These are phyloP conservation scores for Xylaria intraflava DNA, from an alignment of 495 filamentous ascomycete species.

Conservation along the genomic window DNA sequence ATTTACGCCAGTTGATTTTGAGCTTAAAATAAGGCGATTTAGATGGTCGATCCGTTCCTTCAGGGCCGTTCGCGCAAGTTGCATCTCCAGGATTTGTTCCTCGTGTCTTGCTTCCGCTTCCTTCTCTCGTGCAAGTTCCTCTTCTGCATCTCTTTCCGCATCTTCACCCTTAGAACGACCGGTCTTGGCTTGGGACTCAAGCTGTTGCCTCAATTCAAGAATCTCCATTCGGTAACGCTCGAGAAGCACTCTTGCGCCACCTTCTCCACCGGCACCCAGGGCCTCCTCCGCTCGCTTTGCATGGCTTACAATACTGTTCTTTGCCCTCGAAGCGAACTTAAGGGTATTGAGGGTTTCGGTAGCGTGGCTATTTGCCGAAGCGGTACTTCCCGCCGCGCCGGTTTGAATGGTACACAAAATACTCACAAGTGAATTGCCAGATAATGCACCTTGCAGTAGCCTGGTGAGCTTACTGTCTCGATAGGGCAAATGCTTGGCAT, in stretches of 20 bases:
- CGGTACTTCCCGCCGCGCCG: conserved; percentile 56
- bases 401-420: conserved; percentile 94
- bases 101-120: conserved; percentile 81
- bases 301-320: conserved; percentile 96
- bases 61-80: conserved; percentile 86
- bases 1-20: conserved; percentile 93
- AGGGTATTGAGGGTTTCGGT: conserved; percentile 91
- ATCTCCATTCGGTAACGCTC: conserved; percentile 96
- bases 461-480: conserved; percentile 95
- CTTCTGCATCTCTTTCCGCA: conserved; percentile 53
- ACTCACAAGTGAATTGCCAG: conserved; percentile 88
- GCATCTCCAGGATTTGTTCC: conserved; percentile 97
- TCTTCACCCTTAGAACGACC: conserved; percentile 58
- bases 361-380: conserved; percentile 60
- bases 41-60: conserved; percentile 98
- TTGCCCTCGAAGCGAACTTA: conserved; percentile 92
- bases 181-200: conserved; percentile 65
- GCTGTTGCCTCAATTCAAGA: conserved; percentile 67
- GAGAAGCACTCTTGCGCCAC: conserved; percentile 76
- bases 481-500: conserved; percentile 87
- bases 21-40: conserved; percentile 89
- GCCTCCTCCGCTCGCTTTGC: conserved; percentile 93
- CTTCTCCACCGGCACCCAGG: conserved; percentile 65
- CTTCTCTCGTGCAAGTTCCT: conserved; percentile 68
- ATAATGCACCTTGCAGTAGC: conserved; percentile 85